Base-by-base conservation (phyloP, 345 rosid genomes). In the Heritiera littoralis region DNA sequence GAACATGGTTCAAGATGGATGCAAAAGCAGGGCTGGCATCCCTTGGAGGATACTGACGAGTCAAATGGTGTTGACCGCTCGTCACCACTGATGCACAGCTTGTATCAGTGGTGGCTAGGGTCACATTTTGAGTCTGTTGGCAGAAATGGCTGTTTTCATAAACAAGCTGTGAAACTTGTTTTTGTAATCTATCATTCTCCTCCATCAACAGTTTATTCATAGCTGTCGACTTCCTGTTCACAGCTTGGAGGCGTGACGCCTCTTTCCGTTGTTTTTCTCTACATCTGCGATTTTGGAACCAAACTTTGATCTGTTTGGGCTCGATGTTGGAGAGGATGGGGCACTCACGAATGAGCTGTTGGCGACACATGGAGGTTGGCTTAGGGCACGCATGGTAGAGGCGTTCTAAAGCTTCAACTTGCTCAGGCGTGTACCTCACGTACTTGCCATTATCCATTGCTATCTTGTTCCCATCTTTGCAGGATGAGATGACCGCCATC, bases 21-120 rank as follows among this genome's bases (percentile, higher is more conserved):
- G n/a, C n/a, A n/a, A n/a, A n/a, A n/a, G 95, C 93, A 92, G 93
- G 93, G 84, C 95, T 90, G 48, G 93, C 95, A 89, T 92, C 95
- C 85, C 89, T 86, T 46, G 93, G 95, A 3, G 92, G 93, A 86
- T 90, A 88, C 87, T 85, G 93, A 81, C 88, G 88, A 81, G 92
- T 86, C 88, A 89, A 74, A 72, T 92, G 93, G 85, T 90, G 95
- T 84, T 89, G 95, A 84, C 95, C 91, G 68, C 88, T 92, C 28
- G 95, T 92, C 86, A 92, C 91, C 81, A 89, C 93, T 13, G 93
- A 92, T 81, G 90, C 93, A 84, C 93, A 90, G 72, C 93, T 89
- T 68, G 92, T 88, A 81, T 92, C 93, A 49, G 92, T 85, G 79
- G 93, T 88, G 74, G 90, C 85, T 46, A 88, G 86, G 59, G 87